Conservation (phyloP, 441 rosid genomes). For the Brassica balearica region DNA sequence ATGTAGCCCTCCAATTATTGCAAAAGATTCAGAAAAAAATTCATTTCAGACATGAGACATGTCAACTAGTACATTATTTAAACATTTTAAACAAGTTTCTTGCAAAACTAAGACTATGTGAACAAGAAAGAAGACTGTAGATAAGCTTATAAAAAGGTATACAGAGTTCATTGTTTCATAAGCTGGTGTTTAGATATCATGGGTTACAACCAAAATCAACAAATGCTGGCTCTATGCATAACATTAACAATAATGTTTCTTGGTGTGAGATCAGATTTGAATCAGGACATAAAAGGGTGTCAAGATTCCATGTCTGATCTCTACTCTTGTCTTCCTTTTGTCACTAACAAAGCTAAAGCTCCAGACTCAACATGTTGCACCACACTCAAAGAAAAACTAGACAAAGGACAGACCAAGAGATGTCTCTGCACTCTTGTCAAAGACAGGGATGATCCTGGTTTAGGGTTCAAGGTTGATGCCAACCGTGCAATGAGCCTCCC, state of each 20-base stretch:
- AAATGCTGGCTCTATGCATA: conserved; percentile 32
- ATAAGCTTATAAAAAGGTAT: conserved; percentile 30
- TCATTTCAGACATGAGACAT: conserved; percentile 26
- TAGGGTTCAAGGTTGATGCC: conserved; percentile 54
- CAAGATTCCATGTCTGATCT: conserved; percentile 44
- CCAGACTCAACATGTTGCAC: conserved; percentile 49
- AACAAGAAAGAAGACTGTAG: conserved; percentile 15
- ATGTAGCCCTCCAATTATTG: conserved; percentile 6
- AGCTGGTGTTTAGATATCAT: conserved; percentile 25
- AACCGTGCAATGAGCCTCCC: conserved; percentile 55
- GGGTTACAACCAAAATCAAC: conserved; percentile 32
- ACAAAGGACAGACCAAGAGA: conserved; percentile 46
- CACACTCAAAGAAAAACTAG: conserved; percentile 30
- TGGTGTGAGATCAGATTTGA: conserved; percentile 46
- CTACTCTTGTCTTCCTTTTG: conserved; percentile 47
- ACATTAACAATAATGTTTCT: conserved; percentile 32
- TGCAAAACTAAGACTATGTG: conserved; percentile 18
- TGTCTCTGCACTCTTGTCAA: conserved; percentile 53
- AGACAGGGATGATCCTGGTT: conserved; percentile 49
- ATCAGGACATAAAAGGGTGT: conserved; percentile 47
- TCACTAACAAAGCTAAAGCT: conserved; percentile 40
- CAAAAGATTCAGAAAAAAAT: conserved; percentile 13
- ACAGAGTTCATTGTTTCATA: conserved; percentile 12
- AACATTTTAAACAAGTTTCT: conserved; percentile 33
- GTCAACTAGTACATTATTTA: conserved; percentile 32